Percentiles rank a stretch among this genome's conserved stretches.
phyloP scores from a whole-genome alignment of 192 early-diverging fungal species.

The Entophlyctis helioformis region DNA sequence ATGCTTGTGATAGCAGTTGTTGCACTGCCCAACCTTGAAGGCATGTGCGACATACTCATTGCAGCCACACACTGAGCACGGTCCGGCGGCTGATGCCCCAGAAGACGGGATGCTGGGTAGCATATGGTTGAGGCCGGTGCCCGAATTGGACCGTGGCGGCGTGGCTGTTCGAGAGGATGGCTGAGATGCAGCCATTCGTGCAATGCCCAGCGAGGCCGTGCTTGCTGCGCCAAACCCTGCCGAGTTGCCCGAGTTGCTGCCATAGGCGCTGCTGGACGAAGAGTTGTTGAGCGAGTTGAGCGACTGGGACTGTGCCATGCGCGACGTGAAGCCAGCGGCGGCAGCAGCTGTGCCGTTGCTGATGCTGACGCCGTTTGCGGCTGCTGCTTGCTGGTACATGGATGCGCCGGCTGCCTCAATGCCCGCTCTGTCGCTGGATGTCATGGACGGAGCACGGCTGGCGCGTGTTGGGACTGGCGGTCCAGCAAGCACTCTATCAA shows the following conservation, averaged over 20 bases:
- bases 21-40: conserved; percentile 65
- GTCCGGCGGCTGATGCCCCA: conserved; percentile 9
- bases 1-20: conserved; percentile 74
- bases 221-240: too few species aligned
- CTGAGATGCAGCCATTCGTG: too few species aligned
- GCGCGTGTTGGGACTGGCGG: not conserved
- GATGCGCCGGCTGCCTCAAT: not conserved
- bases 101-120: not conserved
- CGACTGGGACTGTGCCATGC: not conserved
- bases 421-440: not conserved
- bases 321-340: not conserved
- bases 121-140: not conserved
- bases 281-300: too few species aligned
- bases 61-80: conserved; percentile 60
- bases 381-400: not conserved
- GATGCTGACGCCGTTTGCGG: not conserved
- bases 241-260: too few species aligned
- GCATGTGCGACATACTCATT: conserved; percentile 61
- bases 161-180: not conserved
- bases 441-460: conserved; percentile 1
- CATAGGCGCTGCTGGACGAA: too few species aligned
- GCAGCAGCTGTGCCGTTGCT: too few species aligned
- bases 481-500: not conserved
- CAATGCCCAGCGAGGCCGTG: too few species aligned
- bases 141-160: not conserved